phyloP scores from a whole-genome alignment of 306 rosid genomes.

The Canavalia ensiformis region DNA sequence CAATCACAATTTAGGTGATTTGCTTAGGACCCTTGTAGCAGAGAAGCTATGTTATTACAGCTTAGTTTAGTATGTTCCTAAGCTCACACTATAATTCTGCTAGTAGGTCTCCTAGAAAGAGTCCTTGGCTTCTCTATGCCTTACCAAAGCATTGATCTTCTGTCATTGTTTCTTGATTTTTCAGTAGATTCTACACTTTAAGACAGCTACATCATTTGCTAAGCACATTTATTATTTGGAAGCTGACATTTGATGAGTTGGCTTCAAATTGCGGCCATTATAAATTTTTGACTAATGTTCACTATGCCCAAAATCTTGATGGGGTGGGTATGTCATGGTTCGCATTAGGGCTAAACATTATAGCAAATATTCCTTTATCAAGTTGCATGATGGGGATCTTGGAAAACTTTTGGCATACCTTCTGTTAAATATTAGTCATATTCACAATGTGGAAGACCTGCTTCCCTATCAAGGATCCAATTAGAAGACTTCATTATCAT shows the following conservation, averaged over 20 bases:
- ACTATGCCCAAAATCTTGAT: conserved; percentile 1
- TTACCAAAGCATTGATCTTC: background rate
- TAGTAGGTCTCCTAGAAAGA: background rate
- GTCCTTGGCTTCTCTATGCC: background rate
- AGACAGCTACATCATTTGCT: background rate
- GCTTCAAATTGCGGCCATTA: background rate
- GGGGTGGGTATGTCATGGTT: background rate
- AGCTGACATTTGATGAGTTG: conserved; percentile 17
- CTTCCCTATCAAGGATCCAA: conserved; percentile 15
- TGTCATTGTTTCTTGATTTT: background rate
- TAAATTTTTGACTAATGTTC: conserved; percentile 18
- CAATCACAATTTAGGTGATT: background rate
- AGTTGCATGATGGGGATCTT: background rate
- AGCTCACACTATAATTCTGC: background rate
- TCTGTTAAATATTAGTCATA: background rate
- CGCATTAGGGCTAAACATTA: background rate
- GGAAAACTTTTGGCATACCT: background rate
- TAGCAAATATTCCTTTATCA: conserved; percentile 2
- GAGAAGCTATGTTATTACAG: background rate
- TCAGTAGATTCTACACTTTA: background rate
- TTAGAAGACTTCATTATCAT: background rate
- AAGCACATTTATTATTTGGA: background rate
- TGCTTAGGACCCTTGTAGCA: background rate
- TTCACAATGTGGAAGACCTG: background rate
- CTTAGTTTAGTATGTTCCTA: conserved; percentile 8